Evolutionary conservation across 345 rosid species (phyloP).

Genomic region (Clarkia xantiana): DNA sequence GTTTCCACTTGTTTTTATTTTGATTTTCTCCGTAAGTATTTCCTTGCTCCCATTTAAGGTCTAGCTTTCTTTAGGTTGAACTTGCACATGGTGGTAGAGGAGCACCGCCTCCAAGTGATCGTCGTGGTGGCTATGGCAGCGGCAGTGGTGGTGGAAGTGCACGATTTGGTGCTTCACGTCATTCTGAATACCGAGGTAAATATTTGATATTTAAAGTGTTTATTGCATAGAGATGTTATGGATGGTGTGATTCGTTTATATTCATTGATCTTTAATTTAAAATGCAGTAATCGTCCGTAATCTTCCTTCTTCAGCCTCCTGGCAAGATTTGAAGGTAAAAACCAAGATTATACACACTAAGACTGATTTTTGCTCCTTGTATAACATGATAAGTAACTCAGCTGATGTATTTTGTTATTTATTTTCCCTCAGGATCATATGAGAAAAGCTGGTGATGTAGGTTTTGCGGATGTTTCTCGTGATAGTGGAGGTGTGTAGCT

Average conservation of each 20-base stretch:
- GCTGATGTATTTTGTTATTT: slow-evolving; percentile 3
- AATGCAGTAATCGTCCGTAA: slow-evolving; percentile 74
- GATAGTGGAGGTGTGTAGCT: slow-evolving; percentile 58
- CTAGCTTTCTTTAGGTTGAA: slow-evolving; percentile 52
- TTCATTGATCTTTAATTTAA: slow-evolving; percentile 1
- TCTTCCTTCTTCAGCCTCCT: slow-evolving; percentile 81
- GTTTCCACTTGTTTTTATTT: no score
- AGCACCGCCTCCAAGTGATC: slow-evolving; percentile 52
- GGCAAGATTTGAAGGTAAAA: slow-evolving; percentile 92
- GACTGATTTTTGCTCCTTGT: not conserved
- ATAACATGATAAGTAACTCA: not conserved
- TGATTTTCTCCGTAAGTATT: not conserved
- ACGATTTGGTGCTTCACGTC: slow-evolving; percentile 58
- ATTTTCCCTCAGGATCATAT: slow-evolving; percentile 64
- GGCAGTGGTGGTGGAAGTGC: slow-evolving; percentile 12
- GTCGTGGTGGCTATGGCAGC: slow-evolving; percentile 35
- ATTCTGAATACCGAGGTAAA: slow-evolving; percentile 86
- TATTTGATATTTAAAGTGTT: not conserved
- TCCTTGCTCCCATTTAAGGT: slow-evolving; percentile 8
- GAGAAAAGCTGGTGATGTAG: slow-evolving; percentile 94
- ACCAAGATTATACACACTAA: no score
- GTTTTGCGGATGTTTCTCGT: slow-evolving; percentile 86
- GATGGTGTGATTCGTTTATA: not conserved
- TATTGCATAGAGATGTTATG: no score
- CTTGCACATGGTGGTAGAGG: slow-evolving; percentile 99